phyloP scores from a whole-genome alignment of 164 flowering plant genomes.

The Houttuynia cordata region DNA sequence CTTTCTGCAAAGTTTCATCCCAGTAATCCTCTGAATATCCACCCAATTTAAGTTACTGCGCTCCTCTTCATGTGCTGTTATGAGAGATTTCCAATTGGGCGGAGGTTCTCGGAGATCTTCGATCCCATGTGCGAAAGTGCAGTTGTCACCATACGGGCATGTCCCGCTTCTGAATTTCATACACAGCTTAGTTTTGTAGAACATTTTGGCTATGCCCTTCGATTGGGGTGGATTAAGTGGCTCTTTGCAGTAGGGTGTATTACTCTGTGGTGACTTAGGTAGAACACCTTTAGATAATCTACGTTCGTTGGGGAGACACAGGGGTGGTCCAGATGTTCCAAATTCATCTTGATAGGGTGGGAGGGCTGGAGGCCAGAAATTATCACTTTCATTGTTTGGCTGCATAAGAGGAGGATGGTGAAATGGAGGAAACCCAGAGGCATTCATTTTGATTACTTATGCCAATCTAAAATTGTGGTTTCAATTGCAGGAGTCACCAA shows the following conservation, averaged over 20 bases:
- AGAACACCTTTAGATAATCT: slow-evolving; percentile 30
- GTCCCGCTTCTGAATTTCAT: slow-evolving; percentile 39
- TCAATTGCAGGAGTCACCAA: neutral
- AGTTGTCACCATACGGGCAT: slow-evolving; percentile 59
- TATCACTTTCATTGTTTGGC: neutral
- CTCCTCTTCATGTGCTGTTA: slow-evolving; percentile 38
- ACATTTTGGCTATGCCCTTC: slow-evolving; percentile 42
- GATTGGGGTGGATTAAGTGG: slow-evolving; percentile 14
- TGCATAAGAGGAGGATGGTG: neutral
- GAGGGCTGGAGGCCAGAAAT: neutral
- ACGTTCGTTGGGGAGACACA: neutral
- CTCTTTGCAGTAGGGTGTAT: too few species aligned
- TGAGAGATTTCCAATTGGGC: slow-evolving; percentile 78
- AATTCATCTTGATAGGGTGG: neutral
- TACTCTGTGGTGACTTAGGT: slow-evolving; percentile 6
- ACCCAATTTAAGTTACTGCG: slow-evolving; percentile 32
- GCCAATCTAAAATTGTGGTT: neutral
- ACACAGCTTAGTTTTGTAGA: slow-evolving; percentile 75
- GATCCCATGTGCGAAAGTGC: slow-evolving; percentile 81
- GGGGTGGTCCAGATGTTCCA: neutral
- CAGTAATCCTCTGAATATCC: slow-evolving; percentile 60
- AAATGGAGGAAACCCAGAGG: neutral
- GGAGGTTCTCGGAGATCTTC: slow-evolving; percentile 73
- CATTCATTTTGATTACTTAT: neutral
- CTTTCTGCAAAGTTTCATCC: slow-evolving; percentile 71